Base-by-base conservation (phyloP, 192 early-diverging fungal species). In the Entomortierella parvispora region DNA sequence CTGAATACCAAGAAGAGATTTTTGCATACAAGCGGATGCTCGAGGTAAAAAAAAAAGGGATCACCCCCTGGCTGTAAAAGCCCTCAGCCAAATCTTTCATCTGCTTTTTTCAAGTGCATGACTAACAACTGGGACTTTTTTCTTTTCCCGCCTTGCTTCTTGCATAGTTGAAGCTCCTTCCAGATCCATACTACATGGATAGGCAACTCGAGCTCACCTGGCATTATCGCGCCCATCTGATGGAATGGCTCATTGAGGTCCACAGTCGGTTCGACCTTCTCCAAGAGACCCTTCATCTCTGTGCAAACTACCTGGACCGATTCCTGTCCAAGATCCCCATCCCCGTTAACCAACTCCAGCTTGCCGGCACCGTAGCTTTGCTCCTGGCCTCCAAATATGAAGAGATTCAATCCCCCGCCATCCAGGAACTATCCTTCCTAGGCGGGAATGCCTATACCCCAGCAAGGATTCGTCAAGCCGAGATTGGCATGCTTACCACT, bases 1-100 rank as follows among this genome's bases (percentile, higher is more conserved):
- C 85, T 22, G 90, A 91, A 64, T 89, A 86, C 56, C 79, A 85
- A 62, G 84, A 80, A 49, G 85, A 85, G 48, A 91, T 91, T 32
- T 89, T 89, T 83, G 80, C 71, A 3, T 90, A 91, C 59, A 84
- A 88, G 81, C 69, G 82, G 15, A 80, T 85, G 66, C 74, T 90
- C 29, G 90, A 91, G 81, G 83, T 85, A 49, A 48, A 55, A n/a
- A 47, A 45, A 62, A 17, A 26, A n/a, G 11, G 18, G 10, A 20
- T 56, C 33, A n/a, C 25, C 9, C 3, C 23, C 18, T 28, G 12
- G 8, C 8, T 9, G 18, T 45, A 4, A 46, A 56, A 3, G 18
- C 3, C 44, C 29, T 18, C 23, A 32, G 15, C n/a, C 5, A 20
- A 60, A 29, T 12, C 18, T 31, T 1, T 3, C 23, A 5, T 1